Evolutionary conservation across 2,329 filamentous ascomycete genomes (phyloP).

Genomic region (Penicillium sp.): DNA sequence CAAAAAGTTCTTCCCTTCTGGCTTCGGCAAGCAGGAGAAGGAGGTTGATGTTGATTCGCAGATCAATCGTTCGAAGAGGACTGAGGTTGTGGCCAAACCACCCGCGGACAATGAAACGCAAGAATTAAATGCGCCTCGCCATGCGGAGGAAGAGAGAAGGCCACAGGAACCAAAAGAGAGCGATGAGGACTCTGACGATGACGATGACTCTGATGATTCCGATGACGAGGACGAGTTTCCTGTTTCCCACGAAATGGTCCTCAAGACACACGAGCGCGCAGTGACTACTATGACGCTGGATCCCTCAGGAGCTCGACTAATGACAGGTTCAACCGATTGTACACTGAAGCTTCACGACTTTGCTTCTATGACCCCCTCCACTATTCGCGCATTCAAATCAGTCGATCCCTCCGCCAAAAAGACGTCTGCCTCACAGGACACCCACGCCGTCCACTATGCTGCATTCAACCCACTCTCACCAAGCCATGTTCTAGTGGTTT

Average conservation of each 20-base stretch:
- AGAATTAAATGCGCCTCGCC: constrained; percentile 27
- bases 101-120: constrained; percentile 24
- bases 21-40: constrained; percentile 81
- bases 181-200: constrained; percentile 51
- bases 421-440: constrained; percentile 69
- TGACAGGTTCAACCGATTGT: constrained; percentile 90
- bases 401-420: constrained; percentile 84
- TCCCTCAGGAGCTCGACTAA: constrained; percentile 77
- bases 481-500: constrained; percentile 78
- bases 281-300: constrained; percentile 85
- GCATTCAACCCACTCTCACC: constrained; percentile 83
- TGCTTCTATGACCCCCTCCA: constrained; percentile 91
- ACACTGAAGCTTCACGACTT: constrained; percentile 93
- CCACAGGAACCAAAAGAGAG: constrained; percentile 34
- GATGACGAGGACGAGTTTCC: constrained; percentile 87
- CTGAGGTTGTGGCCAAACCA: constrained; percentile 42
- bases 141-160: constrained; percentile 20
- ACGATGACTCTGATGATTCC: constrained; percentile 60
- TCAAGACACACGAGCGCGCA: constrained; percentile 88
- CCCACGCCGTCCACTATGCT: constrained; percentile 83
- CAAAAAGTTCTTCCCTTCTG: constrained; percentile 68
- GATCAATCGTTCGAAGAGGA: constrained; percentile 74
- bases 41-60: constrained; percentile 75
- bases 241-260: constrained; percentile 85
- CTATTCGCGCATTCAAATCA: constrained; percentile 88